A percentile compares a stretch with the other conserved stretches of the same genome.
phyloP scores from a whole-genome alignment of 768 basidiomycete genomes.

The Tricholomella constricta region DNA sequence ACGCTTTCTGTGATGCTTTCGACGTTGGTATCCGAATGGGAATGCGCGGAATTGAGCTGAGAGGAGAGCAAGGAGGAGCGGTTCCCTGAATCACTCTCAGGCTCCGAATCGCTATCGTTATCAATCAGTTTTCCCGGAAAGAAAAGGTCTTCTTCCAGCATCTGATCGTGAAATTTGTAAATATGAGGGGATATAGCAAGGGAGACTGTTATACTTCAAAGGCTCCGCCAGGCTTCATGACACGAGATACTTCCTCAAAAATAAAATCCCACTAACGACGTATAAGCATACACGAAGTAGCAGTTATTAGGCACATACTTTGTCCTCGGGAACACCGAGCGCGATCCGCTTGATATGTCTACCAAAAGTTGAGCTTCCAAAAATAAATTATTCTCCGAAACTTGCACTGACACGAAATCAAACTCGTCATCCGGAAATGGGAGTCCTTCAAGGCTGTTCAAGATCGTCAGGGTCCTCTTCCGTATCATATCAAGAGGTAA shows the following conservation, averaged over 20 bases:
- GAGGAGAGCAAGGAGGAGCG: constrained; percentile 20
- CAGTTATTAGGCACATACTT: constrained; percentile 38
- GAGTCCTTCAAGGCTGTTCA: constrained; percentile 60
- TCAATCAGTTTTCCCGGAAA: constrained; percentile 60
- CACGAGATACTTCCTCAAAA: constrained; percentile 68
- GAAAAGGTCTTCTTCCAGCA: constrained; percentile 75
- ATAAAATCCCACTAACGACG: constrained; percentile 60
- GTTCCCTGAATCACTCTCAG: constrained; percentile 24
- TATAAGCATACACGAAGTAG: background rate
- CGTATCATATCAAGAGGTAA: constrained; percentile 5
- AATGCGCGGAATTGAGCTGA: constrained; percentile 5
- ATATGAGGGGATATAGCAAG: background rate
- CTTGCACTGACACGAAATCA: constrained; percentile 65
- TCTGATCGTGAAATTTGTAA: constrained; percentile 33
- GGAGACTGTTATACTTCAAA: constrained; percentile 51
- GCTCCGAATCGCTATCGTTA: constrained; percentile 31
- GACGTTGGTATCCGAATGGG: constrained; percentile 8
- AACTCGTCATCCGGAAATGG: constrained; percentile 75
- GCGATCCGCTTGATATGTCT: constrained; percentile 74
- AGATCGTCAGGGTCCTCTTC: background rate
- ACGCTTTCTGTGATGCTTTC: constrained; percentile 4
- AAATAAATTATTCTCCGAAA: background rate
- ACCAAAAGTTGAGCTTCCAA: constrained; percentile 10
- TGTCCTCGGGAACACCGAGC: constrained; percentile 75
- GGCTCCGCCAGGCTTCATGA: constrained; percentile 75